Evolutionary conservation across 2,329 filamentous ascomycete species (phyloP).

Genomic region (Talaromyces sp.): DNA sequence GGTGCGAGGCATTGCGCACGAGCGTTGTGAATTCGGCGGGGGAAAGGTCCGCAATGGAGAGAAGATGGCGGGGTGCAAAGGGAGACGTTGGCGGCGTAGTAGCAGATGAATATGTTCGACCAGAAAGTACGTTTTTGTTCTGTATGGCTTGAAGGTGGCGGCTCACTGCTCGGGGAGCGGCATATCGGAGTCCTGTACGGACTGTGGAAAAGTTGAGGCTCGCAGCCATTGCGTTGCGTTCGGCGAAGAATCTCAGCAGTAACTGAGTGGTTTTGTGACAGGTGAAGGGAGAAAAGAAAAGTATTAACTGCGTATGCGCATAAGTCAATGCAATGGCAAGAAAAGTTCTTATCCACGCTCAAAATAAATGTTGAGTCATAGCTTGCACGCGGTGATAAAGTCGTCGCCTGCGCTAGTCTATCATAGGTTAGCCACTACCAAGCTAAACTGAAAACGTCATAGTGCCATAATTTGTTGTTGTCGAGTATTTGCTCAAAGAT

Average conservation of each 20-base stretch:
- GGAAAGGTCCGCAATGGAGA: conserved; percentile 83
- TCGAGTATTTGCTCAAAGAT: background rate
- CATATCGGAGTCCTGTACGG: conserved; percentile 9
- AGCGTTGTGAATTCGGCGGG: conserved; percentile 73
- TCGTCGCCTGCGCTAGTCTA: background rate
- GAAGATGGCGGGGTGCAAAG: conserved; percentile 72
- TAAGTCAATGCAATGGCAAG: background rate
- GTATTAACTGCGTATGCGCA: background rate
- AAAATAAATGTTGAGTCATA: background rate
- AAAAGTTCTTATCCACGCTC: background rate
- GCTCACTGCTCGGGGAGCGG: conserved; percentile 16
- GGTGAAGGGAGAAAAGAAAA: background rate
- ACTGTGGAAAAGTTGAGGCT: conserved; percentile 10
- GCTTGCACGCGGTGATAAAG: background rate
- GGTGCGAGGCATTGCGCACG: conserved; percentile 71
- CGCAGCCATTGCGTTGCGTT: conserved; percentile 7
- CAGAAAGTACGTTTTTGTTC: conserved; percentile 18
- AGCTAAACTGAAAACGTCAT: background rate
- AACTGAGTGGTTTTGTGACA: background rate
- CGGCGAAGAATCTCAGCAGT: background rate
- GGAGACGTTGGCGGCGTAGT: conserved; percentile 45
- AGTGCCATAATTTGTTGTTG: background rate
- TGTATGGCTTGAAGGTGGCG: conserved; percentile 18
- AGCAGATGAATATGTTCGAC: conserved; percentile 29
- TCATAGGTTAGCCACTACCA: background rate